phyloP scores from a whole-genome alignment of 2,329 filamentous ascomycete genomes.

The Orbilia brochopaga region DNA sequence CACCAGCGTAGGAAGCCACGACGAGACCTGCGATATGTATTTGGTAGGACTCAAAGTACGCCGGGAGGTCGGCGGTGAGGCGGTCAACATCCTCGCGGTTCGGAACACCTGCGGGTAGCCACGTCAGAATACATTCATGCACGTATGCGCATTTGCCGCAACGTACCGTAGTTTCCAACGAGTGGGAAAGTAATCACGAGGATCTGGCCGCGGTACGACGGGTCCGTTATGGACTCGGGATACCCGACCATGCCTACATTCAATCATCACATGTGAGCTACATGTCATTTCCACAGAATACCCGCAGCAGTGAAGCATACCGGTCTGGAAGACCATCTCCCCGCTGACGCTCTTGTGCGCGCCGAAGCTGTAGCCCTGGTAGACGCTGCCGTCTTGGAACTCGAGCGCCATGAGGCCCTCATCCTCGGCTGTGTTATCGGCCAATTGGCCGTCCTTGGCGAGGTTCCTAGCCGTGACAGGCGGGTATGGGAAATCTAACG shows the following conservation, averaged over 20 bases:
- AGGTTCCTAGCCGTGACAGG: conserved; percentile 69
- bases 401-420: conserved; percentile 81
- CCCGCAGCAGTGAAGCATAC: conserved; percentile 66
- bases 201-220: conserved; percentile 89
- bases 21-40: conserved; percentile 95
- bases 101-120: conserved; percentile 66
- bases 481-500: conserved; percentile 29
- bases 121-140: background rate
- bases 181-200: conserved; percentile 95
- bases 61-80: conserved; percentile 82
- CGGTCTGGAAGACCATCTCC: conserved; percentile 98
- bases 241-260: conserved; percentile 72
- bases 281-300: background rate
- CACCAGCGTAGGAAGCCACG: conserved; percentile 87
- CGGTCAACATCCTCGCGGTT: conserved; percentile 83
- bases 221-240: conserved; percentile 88
- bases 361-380: conserved; percentile 95
- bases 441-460: conserved; percentile 51
- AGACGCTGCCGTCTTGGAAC: conserved; percentile 87
- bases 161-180: conserved; percentile 86
- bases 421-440: conserved; percentile 59
- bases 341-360: conserved; percentile 91
- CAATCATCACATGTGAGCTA: conserved; percentile 16
- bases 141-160: background rate
- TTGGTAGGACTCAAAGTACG: conserved; percentile 88